Evolutionary conservation across 768 basidiomycete genomes (phyloP).

Genomic region (Calocybe cyanea): DNA sequence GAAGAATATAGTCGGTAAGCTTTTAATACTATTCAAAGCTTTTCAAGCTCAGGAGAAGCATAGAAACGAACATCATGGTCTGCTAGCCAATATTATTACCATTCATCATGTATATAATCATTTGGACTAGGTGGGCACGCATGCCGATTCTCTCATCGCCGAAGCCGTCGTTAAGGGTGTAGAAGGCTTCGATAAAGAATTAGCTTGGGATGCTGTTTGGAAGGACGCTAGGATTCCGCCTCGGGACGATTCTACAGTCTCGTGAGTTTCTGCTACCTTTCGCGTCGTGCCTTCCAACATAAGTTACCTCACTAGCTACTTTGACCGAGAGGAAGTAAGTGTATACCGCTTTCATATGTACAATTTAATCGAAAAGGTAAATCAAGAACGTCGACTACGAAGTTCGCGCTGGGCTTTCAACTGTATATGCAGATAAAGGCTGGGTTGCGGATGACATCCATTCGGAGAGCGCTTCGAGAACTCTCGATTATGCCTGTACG

Average conservation of each 20-base stretch:
- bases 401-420: slow-evolving; percentile 72
- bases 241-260: slow-evolving; percentile 44
- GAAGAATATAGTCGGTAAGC: slow-evolving; percentile 74
- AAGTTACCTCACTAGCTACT: slow-evolving; percentile 39
- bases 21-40: not conserved
- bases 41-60: not conserved
- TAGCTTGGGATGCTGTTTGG: slow-evolving; percentile 71
- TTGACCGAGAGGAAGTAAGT: slow-evolving; percentile 64
- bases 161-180: slow-evolving; percentile 69
- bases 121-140: slow-evolving; percentile 57
- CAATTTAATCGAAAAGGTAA: not conserved
- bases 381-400: slow-evolving; percentile 69
- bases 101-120: not conserved
- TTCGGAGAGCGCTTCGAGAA: slow-evolving; percentile 75
- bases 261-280: slow-evolving; percentile 30
- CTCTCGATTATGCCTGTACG: slow-evolving; percentile 75
- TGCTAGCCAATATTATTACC: not conserved
- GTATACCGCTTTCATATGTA: not conserved
- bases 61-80: slow-evolving; percentile 84
- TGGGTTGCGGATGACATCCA: slow-evolving; percentile 81
- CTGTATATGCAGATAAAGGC: slow-evolving; percentile 60
- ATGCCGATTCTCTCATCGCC: slow-evolving; percentile 75
- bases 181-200: slow-evolving; percentile 54
- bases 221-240: slow-evolving; percentile 72
- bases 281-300: not conserved